Evolutionary conservation across 805 yeast species (phyloP).

Genomic region (Zygosaccharomyces bailii): DNA sequence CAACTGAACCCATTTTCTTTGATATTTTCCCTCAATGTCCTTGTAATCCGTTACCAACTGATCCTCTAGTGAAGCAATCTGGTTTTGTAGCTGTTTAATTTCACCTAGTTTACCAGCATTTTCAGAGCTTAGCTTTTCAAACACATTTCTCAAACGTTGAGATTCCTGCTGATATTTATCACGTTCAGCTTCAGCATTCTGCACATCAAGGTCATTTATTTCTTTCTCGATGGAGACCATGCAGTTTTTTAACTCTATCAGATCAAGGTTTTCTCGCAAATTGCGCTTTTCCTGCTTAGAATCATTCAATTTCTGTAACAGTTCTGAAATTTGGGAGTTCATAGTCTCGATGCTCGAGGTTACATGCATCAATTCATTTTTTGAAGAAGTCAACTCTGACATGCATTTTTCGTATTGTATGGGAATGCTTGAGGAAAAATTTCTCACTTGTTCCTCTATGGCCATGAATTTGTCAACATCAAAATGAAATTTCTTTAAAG

Average conservation of each 20-base stretch:
- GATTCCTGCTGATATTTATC: slow-evolving; percentile 60
- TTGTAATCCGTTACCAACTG: slow-evolving; percentile 72
- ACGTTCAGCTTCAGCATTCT: slow-evolving; percentile 58
- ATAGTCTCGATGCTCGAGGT: slow-evolving; percentile 20
- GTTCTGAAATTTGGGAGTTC: slow-evolving; percentile 18
- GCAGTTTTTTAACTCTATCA: slow-evolving; percentile 44
- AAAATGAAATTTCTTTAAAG: slow-evolving; percentile 29
- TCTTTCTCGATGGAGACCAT: slow-evolving; percentile 37
- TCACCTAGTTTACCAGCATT: slow-evolving; percentile 84
- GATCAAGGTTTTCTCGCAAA: slow-evolving; percentile 60
- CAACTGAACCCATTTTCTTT: slow-evolving; percentile 66
- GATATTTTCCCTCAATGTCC: slow-evolving; percentile 60
- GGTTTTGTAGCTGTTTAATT: slow-evolving; percentile 74
- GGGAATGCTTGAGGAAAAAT: slow-evolving; percentile 14
- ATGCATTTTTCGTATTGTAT: slow-evolving; percentile 21
- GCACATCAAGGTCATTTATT: slow-evolving; percentile 47
- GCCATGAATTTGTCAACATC: slow-evolving; percentile 26
- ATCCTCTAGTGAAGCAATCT: slow-evolving; percentile 48
- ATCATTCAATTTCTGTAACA: slow-evolving; percentile 46
- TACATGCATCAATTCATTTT: slow-evolving; percentile 22
- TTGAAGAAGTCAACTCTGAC: slow-evolving; percentile 19
- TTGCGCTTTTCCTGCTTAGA: slow-evolving; percentile 60
- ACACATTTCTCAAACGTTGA: slow-evolving; percentile 44
- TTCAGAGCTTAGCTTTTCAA: slow-evolving; percentile 54
- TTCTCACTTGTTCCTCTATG: slow-evolving; percentile 13